Evolutionary conservation across 441 rosid species (phyloP), one percentile per base, ranked within the genome.

Genomic region (Euphorbia corollata): DNA sequence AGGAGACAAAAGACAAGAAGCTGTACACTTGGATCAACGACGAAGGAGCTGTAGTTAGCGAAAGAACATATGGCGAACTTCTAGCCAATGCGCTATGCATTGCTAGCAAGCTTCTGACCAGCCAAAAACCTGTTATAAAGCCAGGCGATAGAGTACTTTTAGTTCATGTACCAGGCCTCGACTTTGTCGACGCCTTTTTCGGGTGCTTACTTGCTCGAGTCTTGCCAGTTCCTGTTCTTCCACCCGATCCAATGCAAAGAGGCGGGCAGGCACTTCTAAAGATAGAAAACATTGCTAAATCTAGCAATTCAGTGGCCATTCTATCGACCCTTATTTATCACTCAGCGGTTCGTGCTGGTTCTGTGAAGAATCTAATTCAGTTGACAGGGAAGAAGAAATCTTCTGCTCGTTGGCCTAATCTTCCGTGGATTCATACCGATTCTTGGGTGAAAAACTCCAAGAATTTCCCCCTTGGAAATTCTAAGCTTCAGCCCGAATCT

Each of bases 201-300:
- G 94, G 89, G 45, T 87, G 90, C 76, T 75, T 86, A 65, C 75
- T 90, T 70, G 90, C 89, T 6, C 83, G 57, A 72, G 84, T 86
- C 48, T 50, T 87, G 38, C 90, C 90, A 0, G 90, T 87, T 39
- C 94, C 94, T 11, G 94, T 84, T 60, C 89, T 83, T 70, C 94
- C 90, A 41, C 94, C 94, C 5, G 89, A 87, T 74, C 94, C 89
- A 8, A 36, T 79, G 48, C 90, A 87, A 75, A 84, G 84, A 73
- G 89, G 94, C 18, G 89, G 94, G 20, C 90, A 87, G 72, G 89
- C 90, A 43, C 89, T 87, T 61, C 19, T 83, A 74, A 87, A 87
- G 78, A 86, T 84, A 24, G 87, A 81, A 74, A 87, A 86, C 79
- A 80, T 87, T 63, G 82, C 85, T 12, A 83, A 84, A 73, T 83